These are phyloP conservation scores for Schwanniomyces occidentalis DNA, from an alignment of 805 yeast species.

Conservation along the genomic window DNA sequence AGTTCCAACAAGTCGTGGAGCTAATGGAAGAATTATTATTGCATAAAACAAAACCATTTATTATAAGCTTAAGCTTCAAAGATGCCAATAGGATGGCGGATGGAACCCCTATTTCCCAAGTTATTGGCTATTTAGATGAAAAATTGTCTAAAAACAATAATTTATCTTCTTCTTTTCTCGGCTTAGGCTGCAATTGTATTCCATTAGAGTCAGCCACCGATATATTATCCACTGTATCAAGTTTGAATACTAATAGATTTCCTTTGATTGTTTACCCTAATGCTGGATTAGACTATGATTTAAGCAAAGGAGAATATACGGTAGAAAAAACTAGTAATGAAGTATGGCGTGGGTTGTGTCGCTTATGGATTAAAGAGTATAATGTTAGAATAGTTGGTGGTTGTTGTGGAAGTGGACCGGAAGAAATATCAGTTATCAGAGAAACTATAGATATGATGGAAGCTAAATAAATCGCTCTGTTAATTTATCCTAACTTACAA, in stretches of 20 bases:
- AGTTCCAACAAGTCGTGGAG: slow-evolving; percentile 50
- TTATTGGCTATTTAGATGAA: slow-evolving; percentile 17
- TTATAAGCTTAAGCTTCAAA: slow-evolving; percentile 38
- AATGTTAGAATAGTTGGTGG: slow-evolving; percentile 63
- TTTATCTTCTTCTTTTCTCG: slow-evolving; percentile 31
- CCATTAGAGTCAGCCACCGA: slow-evolving; percentile 41
- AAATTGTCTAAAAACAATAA: slow-evolving; percentile 4
- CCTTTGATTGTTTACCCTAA: slow-evolving; percentile 70
- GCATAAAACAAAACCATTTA: slow-evolving; percentile 39
- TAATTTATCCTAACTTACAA: not conserved
- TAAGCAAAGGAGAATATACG: slow-evolving; percentile 2
- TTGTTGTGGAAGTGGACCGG: slow-evolving; percentile 71
- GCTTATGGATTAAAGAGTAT: slow-evolving; percentile 39
- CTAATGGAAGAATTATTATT: slow-evolving; percentile 26
- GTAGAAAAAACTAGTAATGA: not conserved
- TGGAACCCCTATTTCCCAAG: slow-evolving; percentile 28
- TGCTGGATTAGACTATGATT: slow-evolving; percentile 66
- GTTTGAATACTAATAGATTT: slow-evolving; percentile 13
- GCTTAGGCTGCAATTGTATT: slow-evolving; percentile 72
- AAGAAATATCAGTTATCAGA: slow-evolving; percentile 21
- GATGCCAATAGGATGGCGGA: slow-evolving; percentile 25
- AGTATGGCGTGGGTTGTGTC: not conserved
- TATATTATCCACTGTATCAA: slow-evolving; percentile 37
- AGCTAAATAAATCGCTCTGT: no score
- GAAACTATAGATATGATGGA: not conserved